Conservation (phyloP, 108 stramenopile species). For the Nitzschia putrida region DNA sequence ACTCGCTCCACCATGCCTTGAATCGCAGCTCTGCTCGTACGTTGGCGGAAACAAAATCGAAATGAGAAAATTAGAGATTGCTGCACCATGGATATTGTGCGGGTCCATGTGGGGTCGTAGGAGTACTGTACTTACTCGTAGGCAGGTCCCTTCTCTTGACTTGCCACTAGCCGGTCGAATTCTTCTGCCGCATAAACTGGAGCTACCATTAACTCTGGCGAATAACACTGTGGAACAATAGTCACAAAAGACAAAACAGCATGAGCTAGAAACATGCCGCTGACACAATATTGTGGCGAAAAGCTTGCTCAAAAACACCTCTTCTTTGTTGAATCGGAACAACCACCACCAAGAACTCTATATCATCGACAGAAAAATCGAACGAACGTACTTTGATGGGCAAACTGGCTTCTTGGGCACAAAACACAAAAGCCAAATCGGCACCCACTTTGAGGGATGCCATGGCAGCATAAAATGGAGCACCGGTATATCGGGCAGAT, state of each 20-base stretch:
- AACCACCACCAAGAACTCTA: too few species aligned
- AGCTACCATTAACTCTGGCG: constrained; percentile 90
- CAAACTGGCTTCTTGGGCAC: constrained; percentile 85
- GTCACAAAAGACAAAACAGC: too few species aligned
- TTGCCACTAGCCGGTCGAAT: constrained; percentile 39
- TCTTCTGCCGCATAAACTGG: constrained; percentile 72
- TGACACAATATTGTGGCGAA: neutral
- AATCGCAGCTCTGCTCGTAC: constrained; percentile 2
- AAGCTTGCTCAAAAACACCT: neutral
- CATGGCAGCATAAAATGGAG: constrained; percentile 96
- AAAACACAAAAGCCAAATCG: constrained; percentile 93
- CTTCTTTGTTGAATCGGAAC: too few species aligned
- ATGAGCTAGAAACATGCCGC: too few species aligned
- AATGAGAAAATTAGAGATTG: too few species aligned
- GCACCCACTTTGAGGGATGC: constrained; percentile 87
- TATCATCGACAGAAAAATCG: too few species aligned
- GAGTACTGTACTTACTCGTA: too few species aligned
- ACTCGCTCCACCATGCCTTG: constrained; percentile 60
- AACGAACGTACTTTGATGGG: constrained; percentile 76
- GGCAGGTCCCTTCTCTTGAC: neutral
- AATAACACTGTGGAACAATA: constrained; percentile 48
- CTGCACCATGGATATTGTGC: too few species aligned
- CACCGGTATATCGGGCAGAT: constrained; percentile 92
- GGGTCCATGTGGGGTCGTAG: too few species aligned
- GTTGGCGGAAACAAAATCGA: neutral